A percentile compares a stretch with the other conserved stretches of the same genome.
These are phyloP conservation scores for Sporothrix protearum DNA, from an alignment of 2,329 filamentous ascomycete species.

Conservation along the genomic window DNA sequence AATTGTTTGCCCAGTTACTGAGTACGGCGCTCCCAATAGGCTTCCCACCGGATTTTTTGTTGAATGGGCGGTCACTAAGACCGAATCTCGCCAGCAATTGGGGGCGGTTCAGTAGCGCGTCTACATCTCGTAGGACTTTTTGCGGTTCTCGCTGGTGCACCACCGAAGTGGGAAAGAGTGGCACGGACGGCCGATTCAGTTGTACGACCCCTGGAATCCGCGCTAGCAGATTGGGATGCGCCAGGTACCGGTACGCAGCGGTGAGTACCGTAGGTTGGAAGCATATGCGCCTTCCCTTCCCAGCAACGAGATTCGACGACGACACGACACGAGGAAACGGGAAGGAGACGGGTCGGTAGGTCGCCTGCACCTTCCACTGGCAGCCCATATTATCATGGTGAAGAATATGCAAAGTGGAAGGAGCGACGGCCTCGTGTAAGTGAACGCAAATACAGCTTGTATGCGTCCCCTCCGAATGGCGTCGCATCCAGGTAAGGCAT, in stretches of 20 bases:
- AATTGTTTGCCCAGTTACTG: conserved; percentile 3
- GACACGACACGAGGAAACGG: conserved; percentile 1
- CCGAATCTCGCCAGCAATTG: conserved; percentile 11
- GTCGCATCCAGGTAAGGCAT: not conserved
- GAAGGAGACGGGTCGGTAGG: not conserved
- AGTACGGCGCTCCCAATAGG: conserved; percentile 2
- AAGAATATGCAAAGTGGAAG: not conserved
- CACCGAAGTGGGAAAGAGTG: not conserved
- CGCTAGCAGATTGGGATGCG: conserved; percentile 8
- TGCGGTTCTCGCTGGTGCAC: not conserved
- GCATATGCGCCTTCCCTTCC: not conserved
- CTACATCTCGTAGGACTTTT: conserved; percentile 11
- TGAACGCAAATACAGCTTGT: conserved; percentile 10
- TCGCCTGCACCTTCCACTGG: conserved; percentile 5
- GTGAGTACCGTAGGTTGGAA: not conserved
- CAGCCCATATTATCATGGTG: not conserved
- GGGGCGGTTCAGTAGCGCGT: not conserved
- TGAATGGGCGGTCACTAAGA: conserved; percentile 13
- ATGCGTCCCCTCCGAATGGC: not conserved
- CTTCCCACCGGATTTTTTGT: conserved; percentile 25
- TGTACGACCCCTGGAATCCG: conserved; percentile 9
- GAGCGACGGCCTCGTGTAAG: not conserved
- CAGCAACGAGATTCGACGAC: not conserved
- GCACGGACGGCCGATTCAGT: conserved; percentile 18
- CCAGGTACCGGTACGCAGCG: conserved; percentile 18